These are phyloP conservation scores for Ascoidea tarda DNA, from an alignment of 805 yeast species.

Conservation along the genomic window DNA sequence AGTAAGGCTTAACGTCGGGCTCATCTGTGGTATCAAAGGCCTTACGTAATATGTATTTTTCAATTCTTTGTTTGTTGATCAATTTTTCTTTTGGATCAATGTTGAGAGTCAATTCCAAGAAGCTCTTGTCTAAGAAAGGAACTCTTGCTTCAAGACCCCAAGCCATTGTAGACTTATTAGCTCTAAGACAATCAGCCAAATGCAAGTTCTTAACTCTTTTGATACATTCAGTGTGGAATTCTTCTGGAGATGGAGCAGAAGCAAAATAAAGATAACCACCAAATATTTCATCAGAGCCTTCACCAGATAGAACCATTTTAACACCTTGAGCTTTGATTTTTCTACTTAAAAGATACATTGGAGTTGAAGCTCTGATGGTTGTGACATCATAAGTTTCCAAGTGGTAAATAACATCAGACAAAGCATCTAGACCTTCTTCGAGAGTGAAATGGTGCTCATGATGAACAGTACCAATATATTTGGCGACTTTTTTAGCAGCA, in stretches of 20 bases:
- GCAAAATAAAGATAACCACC: conserved; percentile 98
- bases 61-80: conserved; percentile 71
- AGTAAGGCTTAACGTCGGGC: conserved; percentile 64
- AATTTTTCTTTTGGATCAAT: conserved; percentile 87
- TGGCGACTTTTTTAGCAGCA: conserved; percentile 95
- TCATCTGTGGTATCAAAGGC: conserved; percentile 92
- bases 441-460: conserved; percentile 97
- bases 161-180: conserved; percentile 99
- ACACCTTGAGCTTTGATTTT: conserved; percentile 99
- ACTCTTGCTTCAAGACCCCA: conserved; percentile 99
- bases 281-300: conserved; percentile 97
- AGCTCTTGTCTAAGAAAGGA: conserved; percentile 92
- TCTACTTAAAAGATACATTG: conserved; percentile 92
- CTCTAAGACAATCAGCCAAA: conserved; percentile 93
- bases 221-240: conserved; percentile 93
- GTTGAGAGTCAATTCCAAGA: conserved; percentile 87
- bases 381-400: conserved; percentile 98
- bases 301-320: conserved; percentile 98
- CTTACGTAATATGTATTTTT: conserved; percentile 92
- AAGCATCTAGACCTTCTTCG: conserved; percentile 93
- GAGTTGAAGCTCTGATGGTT: conserved; percentile 97
- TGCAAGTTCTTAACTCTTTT: conserved; percentile 95
- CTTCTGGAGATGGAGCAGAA: conserved; percentile 84
- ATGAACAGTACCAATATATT: conserved; percentile 89
- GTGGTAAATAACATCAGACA: conserved; percentile 88